phyloP scores from a whole-genome alignment of 352 stramenopile species.

The Saprolegnia parasitica region DNA sequence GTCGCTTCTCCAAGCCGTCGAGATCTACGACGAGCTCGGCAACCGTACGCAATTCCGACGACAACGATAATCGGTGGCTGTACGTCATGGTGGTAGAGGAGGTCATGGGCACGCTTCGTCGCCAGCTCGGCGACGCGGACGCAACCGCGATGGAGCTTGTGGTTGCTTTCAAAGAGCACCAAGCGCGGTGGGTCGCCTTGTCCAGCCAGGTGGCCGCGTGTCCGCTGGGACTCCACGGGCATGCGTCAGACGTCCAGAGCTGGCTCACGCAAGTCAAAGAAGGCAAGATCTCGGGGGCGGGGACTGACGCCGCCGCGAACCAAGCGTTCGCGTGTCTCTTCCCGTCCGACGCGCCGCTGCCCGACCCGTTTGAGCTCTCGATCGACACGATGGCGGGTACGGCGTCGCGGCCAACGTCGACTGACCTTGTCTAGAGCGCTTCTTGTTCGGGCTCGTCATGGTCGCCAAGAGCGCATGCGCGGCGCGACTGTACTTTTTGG shows the following conservation, averaged over 20 bases:
- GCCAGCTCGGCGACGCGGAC: not conserved
- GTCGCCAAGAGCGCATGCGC: not conserved
- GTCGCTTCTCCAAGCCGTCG: constrained; percentile 2
- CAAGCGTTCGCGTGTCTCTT: not conserved
- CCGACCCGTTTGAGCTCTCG: too few species aligned
- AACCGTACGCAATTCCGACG: too few species aligned
- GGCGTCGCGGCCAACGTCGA: too few species aligned
- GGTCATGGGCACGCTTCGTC: not conserved
- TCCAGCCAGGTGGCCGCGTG: constrained; percentile 64
- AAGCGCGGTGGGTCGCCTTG: constrained; percentile 63
- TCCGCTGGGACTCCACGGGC: constrained; percentile 39
- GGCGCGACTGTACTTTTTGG: constrained; percentile 1
- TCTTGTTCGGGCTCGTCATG: not conserved
- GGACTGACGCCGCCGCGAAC: constrained; percentile 36
- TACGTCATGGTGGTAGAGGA: not conserved
- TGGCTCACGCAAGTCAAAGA: constrained; percentile 71
- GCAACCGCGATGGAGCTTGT: not conserved
- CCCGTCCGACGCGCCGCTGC: not conserved
- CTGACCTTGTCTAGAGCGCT: constrained; percentile 2
- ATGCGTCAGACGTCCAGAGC: constrained; percentile 60
- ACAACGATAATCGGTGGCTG: not conserved
- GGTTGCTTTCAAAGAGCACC: constrained; percentile 34
- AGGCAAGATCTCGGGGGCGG: constrained; percentile 71
- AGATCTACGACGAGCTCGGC: constrained; percentile 7
- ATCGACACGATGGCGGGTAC: too few species aligned